phyloP scores from a whole-genome alignment of 352 stramenopile genomes.

The Globisporangium iwayamae region DNA sequence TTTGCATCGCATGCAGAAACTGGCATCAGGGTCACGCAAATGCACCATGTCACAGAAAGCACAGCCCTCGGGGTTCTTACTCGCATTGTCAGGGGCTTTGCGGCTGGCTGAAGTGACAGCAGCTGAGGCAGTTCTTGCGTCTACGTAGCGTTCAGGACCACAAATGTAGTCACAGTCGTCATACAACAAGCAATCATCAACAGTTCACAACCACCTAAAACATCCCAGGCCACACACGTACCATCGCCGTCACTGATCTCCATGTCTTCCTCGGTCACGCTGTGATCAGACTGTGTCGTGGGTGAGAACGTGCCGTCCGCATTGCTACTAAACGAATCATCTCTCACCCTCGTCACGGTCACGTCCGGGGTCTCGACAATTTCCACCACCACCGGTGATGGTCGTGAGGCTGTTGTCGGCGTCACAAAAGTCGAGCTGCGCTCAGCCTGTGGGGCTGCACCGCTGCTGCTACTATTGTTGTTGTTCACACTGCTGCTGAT shows the following conservation, averaged over 20 bases:
- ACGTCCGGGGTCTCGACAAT: conserved; percentile 9
- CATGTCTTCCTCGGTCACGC: conserved; percentile 15
- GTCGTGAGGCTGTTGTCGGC: not conserved
- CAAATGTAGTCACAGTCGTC: not conserved
- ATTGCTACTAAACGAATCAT: conserved; percentile 10
- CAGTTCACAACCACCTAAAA: not conserved
- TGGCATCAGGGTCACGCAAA: conserved; percentile 11
- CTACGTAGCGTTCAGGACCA: not conserved
- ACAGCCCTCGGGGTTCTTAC: conserved; percentile 2
- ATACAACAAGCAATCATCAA: not conserved
- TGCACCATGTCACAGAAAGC: conserved; percentile 14
- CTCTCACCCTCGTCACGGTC: conserved; percentile 7
- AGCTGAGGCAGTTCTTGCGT: not conserved
- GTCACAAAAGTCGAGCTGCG: not conserved
- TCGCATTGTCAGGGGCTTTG: not conserved
- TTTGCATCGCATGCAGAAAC: conserved; percentile 16
- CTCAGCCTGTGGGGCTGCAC: not conserved
- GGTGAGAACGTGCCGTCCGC: conserved; percentile 9
- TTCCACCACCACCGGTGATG: not conserved
- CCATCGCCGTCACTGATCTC: conserved; percentile 16
- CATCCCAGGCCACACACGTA: conserved; percentile 7
- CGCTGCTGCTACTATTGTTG: not conserved
- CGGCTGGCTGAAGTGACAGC: not conserved
- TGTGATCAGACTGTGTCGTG: conserved; percentile 15
- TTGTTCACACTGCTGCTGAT: not conserved